Evolutionary conservation across 805 yeast species (phyloP), one percentile per base, ranked within the genome.

Genomic region (Sungouiozyma ichnusensis): DNA sequence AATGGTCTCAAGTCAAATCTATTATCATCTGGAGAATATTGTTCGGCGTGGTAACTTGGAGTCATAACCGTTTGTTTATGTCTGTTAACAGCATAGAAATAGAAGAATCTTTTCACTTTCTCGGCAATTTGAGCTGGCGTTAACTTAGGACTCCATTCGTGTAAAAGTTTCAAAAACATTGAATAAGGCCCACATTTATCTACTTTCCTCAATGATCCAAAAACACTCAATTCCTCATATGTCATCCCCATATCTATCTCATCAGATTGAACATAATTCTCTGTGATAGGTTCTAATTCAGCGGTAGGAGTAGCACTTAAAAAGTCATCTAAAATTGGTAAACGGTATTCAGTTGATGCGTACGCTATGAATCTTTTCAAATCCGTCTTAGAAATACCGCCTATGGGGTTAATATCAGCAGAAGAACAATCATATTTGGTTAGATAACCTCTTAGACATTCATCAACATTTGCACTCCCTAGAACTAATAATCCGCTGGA

Each of bases 211-310:
- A 92, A 71, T 45, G 83, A 73, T 13, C 99, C 99, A 67, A 92
- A 88, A 5, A 83, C 70, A 29, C 95, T 81, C 45, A 92, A 72
- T 58, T 92, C 98, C 49, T 88, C 94, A 55, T 92, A 92, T 0
- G 96, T 84, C 81, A 94, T 83, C 2, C 99, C 99, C 99, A 92
- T 92, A 58, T 92, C 99, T 13, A 76, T 79, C 63, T 92, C 99
- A 62, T 92, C 99, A 27, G 94, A 83, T 63, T 92, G 99, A 14
- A 90, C 94, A 53, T 92, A 90, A 43, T 77, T 72, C 49, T 82
- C 79, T 0, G 98, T 92, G 41, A 86, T 90, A 31, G 99, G 99
- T 57, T 92, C 99, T 40, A 92, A 73, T 60, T 92, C 99, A 0
- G 99, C 99, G 0, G 98, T 90, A 24, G 99, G 99, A 0, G 92